Evolutionary conservation across 169 alveolate species (phyloP), one percentile per base, ranked within the genome.

Genomic region (Cryptosporidium sp.): DNA sequence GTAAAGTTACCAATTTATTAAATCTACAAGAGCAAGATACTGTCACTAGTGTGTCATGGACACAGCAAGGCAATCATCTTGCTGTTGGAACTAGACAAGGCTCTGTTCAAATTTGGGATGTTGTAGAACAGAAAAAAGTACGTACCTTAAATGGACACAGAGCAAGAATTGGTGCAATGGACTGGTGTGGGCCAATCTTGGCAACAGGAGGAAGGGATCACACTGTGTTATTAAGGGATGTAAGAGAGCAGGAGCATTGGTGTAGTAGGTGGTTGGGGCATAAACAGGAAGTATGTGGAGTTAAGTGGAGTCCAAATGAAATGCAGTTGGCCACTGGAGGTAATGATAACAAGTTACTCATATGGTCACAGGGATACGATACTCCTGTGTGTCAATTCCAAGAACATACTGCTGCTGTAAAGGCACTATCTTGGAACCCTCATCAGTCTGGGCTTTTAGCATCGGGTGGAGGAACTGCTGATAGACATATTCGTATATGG

Each of bases 391-490:
- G 91, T 21, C 95, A 95, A 65, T 93, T 95, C 69, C 85, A 93
- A 29, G 93, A 95, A 62, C 98, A 96, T 74, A 71, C 89, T 37
- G 98, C 99, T 59, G 98, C 99, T 14, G 98, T 97, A 2, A 97
- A 96, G 92, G 99, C 99, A 26, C 92, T 98, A 16, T 97, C 98
- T 1, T 98, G 99, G 99, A 94, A 97, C 58, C 99, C 99, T 1
- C 99, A 97, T 91, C 96, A 97, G 92, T 93, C 95, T 75, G 97
- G 97, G 51, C 93, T 97, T 37, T 92, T 98, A 33, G 98, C 98
- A 26, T 93, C 97, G 14, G 99, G 99, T 3, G 99, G 99, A 18
- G 99, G 99, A 3, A 97, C 99, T 14, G 99, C 98, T 23, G 99
- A 98, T 93, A 93, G 98, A 75, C 94, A 97, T 71, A 97, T 98